Evolutionary conservation across 2,329 filamentous ascomycete species (phyloP).

Genomic region (Fusarium haematococcum): DNA sequence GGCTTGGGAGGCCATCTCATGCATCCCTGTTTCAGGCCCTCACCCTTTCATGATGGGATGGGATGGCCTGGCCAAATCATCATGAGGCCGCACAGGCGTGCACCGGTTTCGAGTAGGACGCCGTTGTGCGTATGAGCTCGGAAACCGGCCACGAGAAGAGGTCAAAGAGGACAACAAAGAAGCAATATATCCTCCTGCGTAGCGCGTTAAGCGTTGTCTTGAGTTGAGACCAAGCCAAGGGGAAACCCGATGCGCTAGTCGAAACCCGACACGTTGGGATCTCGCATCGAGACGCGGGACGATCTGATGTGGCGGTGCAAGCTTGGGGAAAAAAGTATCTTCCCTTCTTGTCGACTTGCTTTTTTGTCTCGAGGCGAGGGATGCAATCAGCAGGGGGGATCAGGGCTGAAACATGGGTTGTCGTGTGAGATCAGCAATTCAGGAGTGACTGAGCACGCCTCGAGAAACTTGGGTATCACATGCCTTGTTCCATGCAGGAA

Average conservation of each 20-base stretch:
- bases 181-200: neutral
- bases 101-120: neutral
- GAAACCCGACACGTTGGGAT: constrained; percentile 32
- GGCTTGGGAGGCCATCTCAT: neutral
- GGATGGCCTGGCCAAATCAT: constrained; percentile 11
- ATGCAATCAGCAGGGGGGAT: constrained; percentile 14
- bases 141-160: neutral
- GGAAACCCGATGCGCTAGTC: constrained; percentile 3
- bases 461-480: constrained; percentile 18
- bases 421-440: constrained; percentile 11
- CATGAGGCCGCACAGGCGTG: constrained; percentile 3
- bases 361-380: neutral
- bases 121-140: neutral
- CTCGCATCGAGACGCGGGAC: constrained; percentile 38
- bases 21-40: constrained; percentile 37
- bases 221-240: constrained; percentile 1
- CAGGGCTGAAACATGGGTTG: constrained; percentile 19
- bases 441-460: constrained; percentile 10
- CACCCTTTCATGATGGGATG: constrained; percentile 29
- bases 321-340: constrained; percentile 23
- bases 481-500: constrained; percentile 4
- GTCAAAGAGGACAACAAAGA: neutral
- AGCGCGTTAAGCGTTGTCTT: neutral
- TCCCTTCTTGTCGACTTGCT: constrained; percentile 14
- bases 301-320: constrained; percentile 35